Conservation (phyloP, 2,329 filamentous ascomycete species). For the Fusarium brevicatenulatum region DNA sequence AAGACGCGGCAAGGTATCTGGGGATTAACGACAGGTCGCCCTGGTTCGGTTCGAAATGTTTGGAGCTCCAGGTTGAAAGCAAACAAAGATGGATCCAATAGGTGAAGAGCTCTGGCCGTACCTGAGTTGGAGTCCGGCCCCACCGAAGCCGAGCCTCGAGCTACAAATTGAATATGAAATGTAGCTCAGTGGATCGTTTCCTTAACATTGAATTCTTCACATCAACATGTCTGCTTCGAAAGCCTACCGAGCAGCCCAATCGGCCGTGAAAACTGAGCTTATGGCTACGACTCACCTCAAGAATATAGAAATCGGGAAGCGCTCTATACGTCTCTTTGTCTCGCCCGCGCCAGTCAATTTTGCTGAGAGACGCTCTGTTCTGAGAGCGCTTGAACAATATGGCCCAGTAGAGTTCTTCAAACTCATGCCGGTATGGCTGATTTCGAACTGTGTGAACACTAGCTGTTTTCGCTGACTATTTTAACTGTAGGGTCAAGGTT, state of each 20-base stretch:
- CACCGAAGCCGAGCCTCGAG: slow-evolving; percentile 28
- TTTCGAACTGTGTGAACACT: neutral
- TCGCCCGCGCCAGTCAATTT: slow-evolving; percentile 62
- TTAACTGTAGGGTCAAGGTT: slow-evolving; percentile 54
- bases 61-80: slow-evolving; percentile 9
- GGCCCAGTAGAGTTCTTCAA: slow-evolving; percentile 64
- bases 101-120: neutral
- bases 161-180: neutral
- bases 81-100: neutral
- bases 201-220: neutral
- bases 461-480: slow-evolving; percentile 1
- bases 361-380: slow-evolving; percentile 64
- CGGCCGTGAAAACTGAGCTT: neutral
- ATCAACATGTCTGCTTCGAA: neutral
- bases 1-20: neutral
- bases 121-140: slow-evolving; percentile 29
- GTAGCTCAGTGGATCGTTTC: slow-evolving; percentile 1
- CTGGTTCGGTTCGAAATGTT: neutral
- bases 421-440: slow-evolving; percentile 34
- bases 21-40: neutral
- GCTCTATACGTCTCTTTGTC: slow-evolving; percentile 59
- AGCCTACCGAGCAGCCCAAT: neutral
- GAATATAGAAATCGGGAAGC: slow-evolving; percentile 2
- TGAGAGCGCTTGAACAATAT: slow-evolving; percentile 61
- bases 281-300: neutral